These are phyloP conservation scores for Cryptosporidium canis DNA, from an alignment of 169 alveolate species.

Conservation along the genomic window DNA sequence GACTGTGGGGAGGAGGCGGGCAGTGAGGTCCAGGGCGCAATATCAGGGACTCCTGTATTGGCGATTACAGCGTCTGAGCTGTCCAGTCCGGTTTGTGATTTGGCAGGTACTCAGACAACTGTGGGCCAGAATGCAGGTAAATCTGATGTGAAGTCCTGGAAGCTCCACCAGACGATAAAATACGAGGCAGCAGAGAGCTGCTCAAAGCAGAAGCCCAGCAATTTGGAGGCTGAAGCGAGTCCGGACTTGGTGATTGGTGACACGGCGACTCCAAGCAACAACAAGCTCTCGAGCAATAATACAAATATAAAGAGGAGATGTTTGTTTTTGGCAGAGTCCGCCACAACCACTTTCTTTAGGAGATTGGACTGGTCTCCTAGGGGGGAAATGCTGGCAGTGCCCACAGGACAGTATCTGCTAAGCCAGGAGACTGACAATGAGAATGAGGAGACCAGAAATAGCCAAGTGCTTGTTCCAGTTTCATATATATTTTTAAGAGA, in stretches of 20 bases:
- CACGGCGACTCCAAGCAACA: constrained; percentile 21
- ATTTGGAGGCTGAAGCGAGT: neutral
- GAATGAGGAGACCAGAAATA: neutral
- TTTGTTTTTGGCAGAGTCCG: constrained; percentile 85
- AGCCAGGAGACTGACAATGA: neutral
- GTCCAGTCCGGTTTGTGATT: neutral
- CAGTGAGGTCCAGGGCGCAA: neutral
- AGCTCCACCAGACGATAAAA: constrained; percentile 45
- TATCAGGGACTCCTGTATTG: neutral
- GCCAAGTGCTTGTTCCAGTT: constrained; percentile 28
- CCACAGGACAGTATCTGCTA: constrained; percentile 82
- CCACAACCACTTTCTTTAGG: constrained; percentile 86
- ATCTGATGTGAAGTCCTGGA: constrained; percentile 62
- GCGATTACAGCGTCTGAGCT: neutral
- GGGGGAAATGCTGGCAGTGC: constrained; percentile 86
- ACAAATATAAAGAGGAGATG: constrained; percentile 57
- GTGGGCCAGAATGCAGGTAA: neutral
- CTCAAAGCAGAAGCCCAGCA: neutral
- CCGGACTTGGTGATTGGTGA: constrained; percentile 40
- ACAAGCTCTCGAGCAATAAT: neutral
- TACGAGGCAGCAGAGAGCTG: constrained; percentile 20
- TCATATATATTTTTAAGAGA: constrained; percentile 49
- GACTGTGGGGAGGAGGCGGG: neutral
- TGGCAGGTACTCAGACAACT: neutral
- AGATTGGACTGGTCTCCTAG: constrained; percentile 91